Conservation (phyloP, 2,329 filamentous ascomycete genomes). For the Colletotrichum filicis region DNA sequence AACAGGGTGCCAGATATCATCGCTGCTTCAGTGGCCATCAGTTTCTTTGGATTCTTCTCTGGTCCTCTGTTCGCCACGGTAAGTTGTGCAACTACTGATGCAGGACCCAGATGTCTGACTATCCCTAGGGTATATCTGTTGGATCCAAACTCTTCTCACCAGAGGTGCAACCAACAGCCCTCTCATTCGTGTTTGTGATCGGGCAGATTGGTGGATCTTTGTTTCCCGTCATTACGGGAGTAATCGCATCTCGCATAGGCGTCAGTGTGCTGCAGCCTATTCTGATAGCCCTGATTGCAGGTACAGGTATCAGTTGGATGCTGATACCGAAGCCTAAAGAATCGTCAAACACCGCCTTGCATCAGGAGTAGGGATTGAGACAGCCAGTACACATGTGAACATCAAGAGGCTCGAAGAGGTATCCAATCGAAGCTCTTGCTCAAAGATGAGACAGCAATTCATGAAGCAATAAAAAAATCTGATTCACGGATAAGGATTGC, state of each 20-base stretch:
- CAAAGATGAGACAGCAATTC: neutral
- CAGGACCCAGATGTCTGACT: neutral
- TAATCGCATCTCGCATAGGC: constrained; percentile 57
- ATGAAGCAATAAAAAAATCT: no score
- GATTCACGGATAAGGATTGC: no score
- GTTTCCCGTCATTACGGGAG: constrained; percentile 66
- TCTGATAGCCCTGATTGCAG: constrained; percentile 57
- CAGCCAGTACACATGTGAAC: neutral
- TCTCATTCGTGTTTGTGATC: constrained; percentile 65
- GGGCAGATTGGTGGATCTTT: constrained; percentile 65
- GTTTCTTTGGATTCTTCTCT: constrained; percentile 66
- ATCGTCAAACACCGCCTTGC: constrained; percentile 42
- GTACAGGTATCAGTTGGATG: constrained; percentile 59
- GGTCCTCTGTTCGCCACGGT: constrained; percentile 69
- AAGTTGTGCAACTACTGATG: constrained; percentile 30
- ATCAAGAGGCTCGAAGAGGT: neutral
- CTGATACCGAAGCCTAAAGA: constrained; percentile 52
- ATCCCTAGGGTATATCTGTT: constrained; percentile 60
- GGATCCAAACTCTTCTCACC: constrained; percentile 61
- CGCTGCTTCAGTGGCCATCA: constrained; percentile 63
- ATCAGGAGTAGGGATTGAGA: constrained; percentile 42
- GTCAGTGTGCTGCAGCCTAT: constrained; percentile 64
- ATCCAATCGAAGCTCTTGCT: neutral
- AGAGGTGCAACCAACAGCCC: constrained; percentile 47
- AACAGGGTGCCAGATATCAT: constrained; percentile 55